Percentiles rank a stretch among this genome's conserved stretches.
phyloP scores from a whole-genome alignment of 805 yeast species.

The Wickerhamomyces bisporus region DNA sequence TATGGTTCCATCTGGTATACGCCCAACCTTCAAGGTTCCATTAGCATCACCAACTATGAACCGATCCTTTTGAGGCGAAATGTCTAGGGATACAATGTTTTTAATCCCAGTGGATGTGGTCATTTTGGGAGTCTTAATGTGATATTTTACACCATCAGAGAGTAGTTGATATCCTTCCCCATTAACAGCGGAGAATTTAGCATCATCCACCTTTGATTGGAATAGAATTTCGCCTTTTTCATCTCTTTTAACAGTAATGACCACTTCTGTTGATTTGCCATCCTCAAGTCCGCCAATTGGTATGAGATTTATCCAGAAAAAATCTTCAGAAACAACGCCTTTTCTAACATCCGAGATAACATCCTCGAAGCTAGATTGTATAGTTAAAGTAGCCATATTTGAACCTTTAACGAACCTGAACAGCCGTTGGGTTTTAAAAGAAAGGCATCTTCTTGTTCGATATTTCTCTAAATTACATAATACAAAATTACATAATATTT shows the following conservation, averaged over 20 bases:
- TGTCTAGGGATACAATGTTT: slow-evolving; percentile 28
- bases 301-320: slow-evolving; percentile 39
- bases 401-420: neutral
- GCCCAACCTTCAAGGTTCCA: slow-evolving; percentile 28
- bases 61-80: slow-evolving; percentile 24
- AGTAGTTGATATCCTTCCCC: neutral
- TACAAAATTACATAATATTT: neutral
- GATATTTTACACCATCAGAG: slow-evolving; percentile 11
- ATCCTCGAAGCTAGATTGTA: slow-evolving; percentile 43
- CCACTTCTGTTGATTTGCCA: slow-evolving; percentile 25
- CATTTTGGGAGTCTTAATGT: slow-evolving; percentile 10
- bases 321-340: slow-evolving; percentile 23
- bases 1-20: neutral
- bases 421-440: slow-evolving; percentile 1
- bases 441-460: neutral
- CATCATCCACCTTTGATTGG: slow-evolving; percentile 11
- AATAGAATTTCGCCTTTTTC: slow-evolving; percentile 11
- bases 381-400: slow-evolving; percentile 13
- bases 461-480: too few relatives aligned
- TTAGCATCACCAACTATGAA: slow-evolving; percentile 29
- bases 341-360: slow-evolving; percentile 34
- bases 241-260: slow-evolving; percentile 21
- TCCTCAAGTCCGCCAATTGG: slow-evolving; percentile 14
- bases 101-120: slow-evolving; percentile 1
- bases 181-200: slow-evolving; percentile 7